Evolutionary conservation across 2,329 filamentous ascomycete species (phyloP), one percentile per base, ranked within the genome.

Genomic region (Colletotrichum sp.): DNA sequence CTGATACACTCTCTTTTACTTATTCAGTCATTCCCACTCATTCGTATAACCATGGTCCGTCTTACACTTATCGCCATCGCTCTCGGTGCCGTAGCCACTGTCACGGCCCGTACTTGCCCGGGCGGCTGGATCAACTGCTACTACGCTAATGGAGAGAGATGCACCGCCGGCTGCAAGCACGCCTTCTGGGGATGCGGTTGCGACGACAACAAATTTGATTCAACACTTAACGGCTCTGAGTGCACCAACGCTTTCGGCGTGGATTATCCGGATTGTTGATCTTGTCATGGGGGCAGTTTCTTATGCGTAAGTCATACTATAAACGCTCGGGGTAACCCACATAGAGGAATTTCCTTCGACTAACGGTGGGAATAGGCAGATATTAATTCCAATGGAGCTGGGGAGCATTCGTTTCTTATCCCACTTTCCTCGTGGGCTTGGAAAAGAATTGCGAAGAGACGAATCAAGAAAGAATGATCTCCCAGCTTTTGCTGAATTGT

Each of bases 361-460:
- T 52, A 13, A 52, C 6, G 10, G 43, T n/a, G 12, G n/a, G 43
- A 52, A 21, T 21, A 52, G 18, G n/a, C 10, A 52, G n/a, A 48
- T 3, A 13, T 43, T 1, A 43, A n/a, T 48, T n/a, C 1, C 5
- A 4, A n/a, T 10, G 18, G 18, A 10, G 39, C 18, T n/a, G 39
- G 18, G 1, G 9, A n/a, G 39, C 9, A 48, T n/a, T n/a, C 18
- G 18, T 48, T 18, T 48, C 9, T n/a, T 0, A 48, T 43, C 5
- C 39, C 18, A 43, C 16, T 43, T 43, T 39, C 7, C 36, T 39
- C 16, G 8, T n/a, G 18, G 9, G 3, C 2, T n/a, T 48, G 9
- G 18, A 7, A 12, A n/a, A n/a, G 0, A n/a, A 12, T 48, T n/a
- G 3, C 18, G 18, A n/a, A 48, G 39, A n/a, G 39, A 0, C 18